These are phyloP conservation scores for Wickerhamiella alocasiicola DNA, from an alignment of 805 yeast genomes.

Conservation along the genomic window DNA sequence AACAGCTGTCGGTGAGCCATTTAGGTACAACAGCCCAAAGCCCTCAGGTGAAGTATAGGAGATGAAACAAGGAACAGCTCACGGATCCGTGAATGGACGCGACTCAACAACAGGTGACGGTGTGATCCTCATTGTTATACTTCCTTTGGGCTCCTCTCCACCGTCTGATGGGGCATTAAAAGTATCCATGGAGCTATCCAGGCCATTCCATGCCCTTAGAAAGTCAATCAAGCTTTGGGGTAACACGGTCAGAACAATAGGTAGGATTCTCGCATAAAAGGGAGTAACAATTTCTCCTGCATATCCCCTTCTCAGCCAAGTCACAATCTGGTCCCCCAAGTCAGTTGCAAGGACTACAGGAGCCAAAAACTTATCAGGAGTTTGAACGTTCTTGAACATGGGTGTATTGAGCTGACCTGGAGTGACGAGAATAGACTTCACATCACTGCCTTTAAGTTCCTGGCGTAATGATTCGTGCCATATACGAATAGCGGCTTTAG, in stretches of 20 bases:
- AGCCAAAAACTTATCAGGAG: conserved; percentile 58
- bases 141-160: too few relatives aligned
- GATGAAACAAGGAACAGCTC: too few relatives aligned
- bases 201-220: conserved; percentile 17
- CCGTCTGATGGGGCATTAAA: too few relatives aligned
- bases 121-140: too few relatives aligned
- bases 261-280: conserved; percentile 54
- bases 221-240: conserved; percentile 57
- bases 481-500: conserved; percentile 66
- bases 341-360: conserved; percentile 56
- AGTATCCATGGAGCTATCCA: conserved; percentile 5
- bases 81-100: too few relatives aligned
- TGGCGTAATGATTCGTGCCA: conserved; percentile 58
- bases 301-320: conserved; percentile 15
- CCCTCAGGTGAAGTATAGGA: too few relatives aligned
- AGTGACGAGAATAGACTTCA: conserved; percentile 58
- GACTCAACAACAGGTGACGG: too few relatives aligned
- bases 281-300: conserved; percentile 59
- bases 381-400: conserved; percentile 52
- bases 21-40: too few relatives aligned
- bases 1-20: too few relatives aligned
- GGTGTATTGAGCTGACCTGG: conserved; percentile 67
- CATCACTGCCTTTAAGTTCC: conserved; percentile 40
- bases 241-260: conserved; percentile 41
- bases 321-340: conserved; percentile 44